Conservation (phyloP, 352 stramenopile genomes). For the Phytophthora podocarpi region DNA sequence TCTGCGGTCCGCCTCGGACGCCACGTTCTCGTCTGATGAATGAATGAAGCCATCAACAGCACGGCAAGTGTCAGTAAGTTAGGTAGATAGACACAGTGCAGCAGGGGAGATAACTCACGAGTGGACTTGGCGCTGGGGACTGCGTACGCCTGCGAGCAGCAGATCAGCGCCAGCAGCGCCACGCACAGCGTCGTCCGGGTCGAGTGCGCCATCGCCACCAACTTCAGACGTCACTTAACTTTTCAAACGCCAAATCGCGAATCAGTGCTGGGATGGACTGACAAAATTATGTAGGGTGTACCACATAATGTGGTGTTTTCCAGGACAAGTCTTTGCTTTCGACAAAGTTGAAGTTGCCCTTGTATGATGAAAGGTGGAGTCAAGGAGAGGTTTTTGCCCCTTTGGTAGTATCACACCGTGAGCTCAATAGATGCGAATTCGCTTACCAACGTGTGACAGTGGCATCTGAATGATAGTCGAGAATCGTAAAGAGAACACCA, state of each 20-base stretch:
- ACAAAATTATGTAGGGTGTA: slow-evolving; percentile 10
- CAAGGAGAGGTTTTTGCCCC: too few species aligned
- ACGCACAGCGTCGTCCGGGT: slow-evolving; percentile 16
- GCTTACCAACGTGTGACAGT: not conserved
- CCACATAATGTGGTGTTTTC: slow-evolving; percentile 4
- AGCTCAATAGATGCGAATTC: too few species aligned
- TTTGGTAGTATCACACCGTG: too few species aligned
- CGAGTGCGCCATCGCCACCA: slow-evolving; percentile 38
- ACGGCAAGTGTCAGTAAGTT: slow-evolving; percentile 2
- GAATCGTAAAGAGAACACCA: too few species aligned
- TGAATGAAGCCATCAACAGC: slow-evolving; percentile 1
- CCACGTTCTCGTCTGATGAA: slow-evolving; percentile 29
- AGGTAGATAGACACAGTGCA: too few species aligned
- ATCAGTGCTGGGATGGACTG: slow-evolving; percentile 26
- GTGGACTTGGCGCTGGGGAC: not conserved
- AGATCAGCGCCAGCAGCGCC: slow-evolving; percentile 17
- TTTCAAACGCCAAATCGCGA: slow-evolving; percentile 49
- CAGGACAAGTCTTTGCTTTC: too few species aligned
- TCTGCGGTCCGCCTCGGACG: slow-evolving; percentile 30
- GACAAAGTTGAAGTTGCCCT: too few species aligned
- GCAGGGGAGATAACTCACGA: slow-evolving; percentile 5
- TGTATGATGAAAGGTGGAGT: too few species aligned
- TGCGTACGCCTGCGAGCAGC: slow-evolving; percentile 6
- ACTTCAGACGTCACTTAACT: slow-evolving; percentile 35
- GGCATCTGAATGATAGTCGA: not conserved